Base-by-base conservation (phyloP, 2,329 filamentous ascomycete species). In the Fusarium verrucosum region DNA sequence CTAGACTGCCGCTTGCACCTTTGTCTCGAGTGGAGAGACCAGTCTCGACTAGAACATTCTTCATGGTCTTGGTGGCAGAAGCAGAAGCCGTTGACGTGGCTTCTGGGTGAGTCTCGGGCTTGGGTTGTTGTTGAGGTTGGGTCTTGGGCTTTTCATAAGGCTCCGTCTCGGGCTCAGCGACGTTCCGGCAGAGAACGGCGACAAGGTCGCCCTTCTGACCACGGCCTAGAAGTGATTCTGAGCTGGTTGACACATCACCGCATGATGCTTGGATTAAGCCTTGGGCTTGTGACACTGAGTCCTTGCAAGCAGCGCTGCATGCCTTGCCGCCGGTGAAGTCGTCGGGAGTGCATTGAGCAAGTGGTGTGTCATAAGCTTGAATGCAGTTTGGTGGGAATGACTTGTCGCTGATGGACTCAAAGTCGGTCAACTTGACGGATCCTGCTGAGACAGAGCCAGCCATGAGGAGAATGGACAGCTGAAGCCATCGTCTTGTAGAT, bases 281-380 rank as follows among this genome's bases (percentile, higher is more conserved):
- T 38, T 79, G 64, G n/a, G 70, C 67, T 9, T 58, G 58, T 19
- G 54, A 32, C 38, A 79, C 58, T 3, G 69, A 75, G 9, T 60
- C 58, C 36, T 70, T 71, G 61, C 81, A 83, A 5, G 50, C 56
- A 5, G 55, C 33, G 16, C 80, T 81, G 69, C 81, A 83, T 3
- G 65, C 65, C 13, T 62, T 72, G 32, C 73, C 74, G 4, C 51
- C 51, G 23, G 81, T 81, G 64, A 82, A 71, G 26, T 71, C 80
- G 51, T 51, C 25, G 5, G 65, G 30, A 5, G 47, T 54, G 68
- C 81, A 83, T 45, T 75, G 74, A n/a, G 52, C 37, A 23, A 83
- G 75, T 7, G 75, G 75, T 7, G 72, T 70, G 63, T 79, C 78
- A 71, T 83, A 83, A 30, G 78, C 79, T 33, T 76, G 65, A 14